Percentiles rank a stretch among this genome's conserved stretches.
These are phyloP conservation scores for Dactylellina parvicollis DNA, from an alignment of 2,329 filamentous ascomycete genomes.

Conservation along the genomic window DNA sequence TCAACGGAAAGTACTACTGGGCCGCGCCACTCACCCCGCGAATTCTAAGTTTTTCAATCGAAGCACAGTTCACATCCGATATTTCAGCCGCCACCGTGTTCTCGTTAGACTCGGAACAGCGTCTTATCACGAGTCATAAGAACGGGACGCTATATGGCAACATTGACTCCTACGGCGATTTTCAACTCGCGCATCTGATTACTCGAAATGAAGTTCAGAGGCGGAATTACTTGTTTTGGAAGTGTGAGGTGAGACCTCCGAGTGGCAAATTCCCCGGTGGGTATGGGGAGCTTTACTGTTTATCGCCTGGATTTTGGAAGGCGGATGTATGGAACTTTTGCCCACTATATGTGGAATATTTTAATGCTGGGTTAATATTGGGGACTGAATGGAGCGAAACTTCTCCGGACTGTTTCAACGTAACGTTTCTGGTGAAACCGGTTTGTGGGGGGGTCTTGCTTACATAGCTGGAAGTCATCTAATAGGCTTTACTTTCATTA, in stretches of 20 bases:
- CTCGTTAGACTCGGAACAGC: constrained; percentile 11
- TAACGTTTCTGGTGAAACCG: constrained; percentile 36
- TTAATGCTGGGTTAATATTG: constrained; percentile 31
- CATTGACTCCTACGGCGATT: constrained; percentile 9
- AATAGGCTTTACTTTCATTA: too few species aligned
- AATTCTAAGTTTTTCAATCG: constrained; percentile 15
- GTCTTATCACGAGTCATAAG: constrained; percentile 13
- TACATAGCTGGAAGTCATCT: too few species aligned
- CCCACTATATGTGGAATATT: constrained; percentile 27
- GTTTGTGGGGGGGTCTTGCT: constrained; percentile 13
- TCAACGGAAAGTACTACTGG: constrained; percentile 37
- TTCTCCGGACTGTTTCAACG: constrained; percentile 1
- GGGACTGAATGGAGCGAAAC: neutral
- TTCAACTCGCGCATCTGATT: constrained; percentile 15
- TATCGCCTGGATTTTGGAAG: neutral
- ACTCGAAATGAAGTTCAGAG: neutral
- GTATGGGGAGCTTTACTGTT: constrained; percentile 34
- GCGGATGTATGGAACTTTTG: constrained; percentile 27
- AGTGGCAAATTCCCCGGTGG: constrained; percentile 30
- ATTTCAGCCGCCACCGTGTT: constrained; percentile 22
- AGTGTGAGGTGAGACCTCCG: constrained; percentile 16
- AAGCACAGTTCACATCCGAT: constrained; percentile 14
- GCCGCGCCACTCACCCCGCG: neutral
- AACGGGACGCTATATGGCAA: constrained; percentile 33
- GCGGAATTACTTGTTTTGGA: neutral